Conservation (phyloP, 306 rosid genomes). For the Fragaria ananassa region DNA sequence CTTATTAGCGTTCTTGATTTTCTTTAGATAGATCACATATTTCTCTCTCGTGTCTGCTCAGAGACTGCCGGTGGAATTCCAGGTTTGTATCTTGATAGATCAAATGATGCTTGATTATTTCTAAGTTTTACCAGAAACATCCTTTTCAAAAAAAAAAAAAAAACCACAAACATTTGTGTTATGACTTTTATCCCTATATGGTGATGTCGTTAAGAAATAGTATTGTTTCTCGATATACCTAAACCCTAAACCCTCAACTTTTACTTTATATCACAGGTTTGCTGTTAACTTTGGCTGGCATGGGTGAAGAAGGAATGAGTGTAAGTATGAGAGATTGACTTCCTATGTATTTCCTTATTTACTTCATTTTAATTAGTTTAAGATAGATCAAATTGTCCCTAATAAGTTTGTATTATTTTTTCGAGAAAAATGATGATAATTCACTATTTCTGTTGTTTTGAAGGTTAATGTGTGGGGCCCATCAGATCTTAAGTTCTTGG, state of each 20-base stretch:
- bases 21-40: constrained; percentile 83
- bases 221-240: background rate
- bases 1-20: constrained; percentile 23
- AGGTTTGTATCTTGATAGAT: constrained; percentile 46
- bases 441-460: constrained; percentile 26
- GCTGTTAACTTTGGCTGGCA: constrained; percentile 90
- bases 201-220: background rate
- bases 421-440: background rate
- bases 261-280: constrained; percentile 52
- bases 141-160: too few species aligned
- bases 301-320: constrained; percentile 85
- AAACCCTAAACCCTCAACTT: background rate
- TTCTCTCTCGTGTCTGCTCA: constrained; percentile 89
- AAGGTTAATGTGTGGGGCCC: constrained; percentile 90
- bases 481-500: constrained; percentile 76
- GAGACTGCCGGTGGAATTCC: constrained; percentile 97
- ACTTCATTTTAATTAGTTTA: background rate
- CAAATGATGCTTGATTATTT: constrained; percentile 6
- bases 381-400: background rate
- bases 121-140: background rate
- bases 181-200: background rate
- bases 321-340: constrained; percentile 45
- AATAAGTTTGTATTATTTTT: background rate
- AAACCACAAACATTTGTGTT: background rate
- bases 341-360: background rate